Evolutionary conservation across 176 grass and related monocot genomes (phyloP).

Genomic region (Oryza punctata): DNA sequence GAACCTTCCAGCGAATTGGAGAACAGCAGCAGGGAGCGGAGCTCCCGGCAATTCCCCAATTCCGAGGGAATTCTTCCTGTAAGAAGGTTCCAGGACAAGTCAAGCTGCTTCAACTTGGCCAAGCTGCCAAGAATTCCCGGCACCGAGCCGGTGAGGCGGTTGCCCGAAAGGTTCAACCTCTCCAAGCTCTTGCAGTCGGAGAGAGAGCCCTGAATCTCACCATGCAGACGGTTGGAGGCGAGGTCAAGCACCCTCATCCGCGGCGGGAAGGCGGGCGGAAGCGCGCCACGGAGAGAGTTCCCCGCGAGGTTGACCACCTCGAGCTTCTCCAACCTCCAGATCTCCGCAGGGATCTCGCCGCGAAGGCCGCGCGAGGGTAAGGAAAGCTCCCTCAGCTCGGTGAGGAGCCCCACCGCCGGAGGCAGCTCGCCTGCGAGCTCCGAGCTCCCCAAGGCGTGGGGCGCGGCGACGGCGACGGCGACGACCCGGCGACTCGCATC

Average conservation of each 20-base stretch:
- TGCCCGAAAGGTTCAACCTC: slow-evolving; percentile 74
- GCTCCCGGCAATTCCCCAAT: slow-evolving; percentile 60
- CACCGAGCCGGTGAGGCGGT: slow-evolving; percentile 52
- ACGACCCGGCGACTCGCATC: slow-evolving; percentile 64
- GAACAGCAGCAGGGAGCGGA: slow-evolving; percentile 61
- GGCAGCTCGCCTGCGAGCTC: slow-evolving; percentile 47
- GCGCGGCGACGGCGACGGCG: slow-evolving; percentile 47
- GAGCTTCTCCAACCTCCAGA: slow-evolving; percentile 78
- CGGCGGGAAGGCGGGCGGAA: slow-evolving; percentile 61
- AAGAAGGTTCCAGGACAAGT: slow-evolving; percentile 63
- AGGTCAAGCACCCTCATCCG: slow-evolving; percentile 59
- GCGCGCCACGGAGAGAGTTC: slow-evolving; percentile 61
- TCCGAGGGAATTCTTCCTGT: slow-evolving; percentile 52
- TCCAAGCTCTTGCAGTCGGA: slow-evolving; percentile 50
- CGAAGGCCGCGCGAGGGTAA: slow-evolving; percentile 54
- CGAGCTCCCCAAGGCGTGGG: slow-evolving; percentile 8
- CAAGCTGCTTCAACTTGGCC: slow-evolving; percentile 46
- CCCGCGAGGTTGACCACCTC: slow-evolving; percentile 65
- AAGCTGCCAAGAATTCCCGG: slow-evolving; percentile 44
- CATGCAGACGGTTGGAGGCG: slow-evolving; percentile 62
- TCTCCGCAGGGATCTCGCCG: slow-evolving; percentile 73
- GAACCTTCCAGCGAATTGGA: slow-evolving; percentile 70
- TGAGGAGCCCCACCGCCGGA: slow-evolving; percentile 51
- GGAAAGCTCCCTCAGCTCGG: slow-evolving; percentile 61
- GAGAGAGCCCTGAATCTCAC: slow-evolving; percentile 64